Percentiles rank a stretch among this genome's conserved stretches.
Conservation (phyloP, 2,329 filamentous ascomycete genomes). For the Verticillium nonalfalfae region DNA sequence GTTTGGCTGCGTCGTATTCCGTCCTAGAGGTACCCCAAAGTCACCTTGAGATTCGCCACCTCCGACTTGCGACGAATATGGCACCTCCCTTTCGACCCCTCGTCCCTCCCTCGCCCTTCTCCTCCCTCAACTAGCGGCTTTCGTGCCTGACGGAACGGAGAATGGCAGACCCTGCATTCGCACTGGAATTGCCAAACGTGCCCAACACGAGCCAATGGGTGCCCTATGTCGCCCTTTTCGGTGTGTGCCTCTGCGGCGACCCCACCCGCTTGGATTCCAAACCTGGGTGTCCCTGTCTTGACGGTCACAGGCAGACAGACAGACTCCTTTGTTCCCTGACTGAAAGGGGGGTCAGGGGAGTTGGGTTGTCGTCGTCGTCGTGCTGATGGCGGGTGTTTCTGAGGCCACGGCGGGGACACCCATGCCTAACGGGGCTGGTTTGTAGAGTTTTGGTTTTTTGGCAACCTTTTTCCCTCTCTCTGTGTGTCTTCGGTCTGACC, state of each 20-base stretch:
- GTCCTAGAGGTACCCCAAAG: not conserved
- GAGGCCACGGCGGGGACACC: not conserved
- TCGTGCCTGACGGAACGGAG: not conserved
- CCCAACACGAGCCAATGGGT: not conserved
- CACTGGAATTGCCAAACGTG: not conserved
- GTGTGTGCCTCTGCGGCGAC: not conserved
- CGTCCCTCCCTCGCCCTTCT: not conserved
- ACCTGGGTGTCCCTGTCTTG: not conserved
- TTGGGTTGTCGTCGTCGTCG: too few relatives aligned
- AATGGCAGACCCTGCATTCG: not conserved
- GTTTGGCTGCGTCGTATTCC: not conserved
- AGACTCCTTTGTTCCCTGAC: not conserved
- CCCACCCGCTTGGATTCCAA: not conserved
- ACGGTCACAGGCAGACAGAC: not conserved
- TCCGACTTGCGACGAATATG: not conserved
- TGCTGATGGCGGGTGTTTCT: not conserved
- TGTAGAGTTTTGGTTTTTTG: not conserved
- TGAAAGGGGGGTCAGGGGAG: not conserved
- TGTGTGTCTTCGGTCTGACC: constrained; percentile 70
- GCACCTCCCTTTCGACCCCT: not conserved
- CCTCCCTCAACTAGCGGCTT: not conserved
- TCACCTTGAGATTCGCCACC: not conserved
- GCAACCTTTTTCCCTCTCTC: not conserved
- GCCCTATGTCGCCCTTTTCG: not conserved
- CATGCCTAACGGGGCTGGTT: not conserved